Conservation (phyloP, 2,329 filamentous ascomycete species). For the Cladosporium sphaerospermum region DNA sequence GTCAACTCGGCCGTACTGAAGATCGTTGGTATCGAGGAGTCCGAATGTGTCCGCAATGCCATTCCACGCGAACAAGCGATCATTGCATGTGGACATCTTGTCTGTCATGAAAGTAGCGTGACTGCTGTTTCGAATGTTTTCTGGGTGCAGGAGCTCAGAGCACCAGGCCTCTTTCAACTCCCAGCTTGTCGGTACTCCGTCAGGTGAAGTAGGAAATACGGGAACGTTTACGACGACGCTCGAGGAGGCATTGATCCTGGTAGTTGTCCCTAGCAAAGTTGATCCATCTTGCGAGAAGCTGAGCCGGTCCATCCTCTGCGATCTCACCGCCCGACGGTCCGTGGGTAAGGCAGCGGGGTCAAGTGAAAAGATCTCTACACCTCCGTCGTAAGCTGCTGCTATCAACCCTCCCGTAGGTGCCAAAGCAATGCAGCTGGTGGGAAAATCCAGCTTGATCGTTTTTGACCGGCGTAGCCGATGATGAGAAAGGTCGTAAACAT, state of each 20-base stretch:
- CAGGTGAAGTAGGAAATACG: conserved; percentile 27
- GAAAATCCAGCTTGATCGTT: conserved; percentile 70
- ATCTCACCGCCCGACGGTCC: conserved; percentile 31
- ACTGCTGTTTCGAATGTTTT: conserved; percentile 34
- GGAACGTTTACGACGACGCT: conserved; percentile 32
- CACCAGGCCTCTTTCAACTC: conserved; percentile 35
- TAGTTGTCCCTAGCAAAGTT: conserved; percentile 32
- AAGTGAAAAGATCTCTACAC: conserved; percentile 77
- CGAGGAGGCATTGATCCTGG: conserved; percentile 30
- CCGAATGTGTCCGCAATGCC: conserved; percentile 33
- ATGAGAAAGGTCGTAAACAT: conserved; percentile 65
- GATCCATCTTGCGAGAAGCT: conserved; percentile 33
- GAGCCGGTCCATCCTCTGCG: conserved; percentile 30
- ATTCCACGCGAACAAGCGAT: conserved; percentile 33
- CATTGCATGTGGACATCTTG: conserved; percentile 24
- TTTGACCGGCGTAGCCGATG: conserved; percentile 59
- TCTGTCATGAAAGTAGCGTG: conserved; percentile 33
- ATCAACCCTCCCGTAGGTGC: conserved; percentile 75
- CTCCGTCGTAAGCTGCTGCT: conserved; percentile 79
- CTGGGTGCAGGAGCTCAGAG: conserved; percentile 31
- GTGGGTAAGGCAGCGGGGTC: conserved; percentile 48
- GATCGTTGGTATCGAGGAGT: conserved; percentile 28
- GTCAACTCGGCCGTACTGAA: conserved; percentile 32
- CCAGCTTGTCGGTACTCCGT: conserved; percentile 27
- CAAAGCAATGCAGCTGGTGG: conserved; percentile 69